Conservation (phyloP, 345 rosid genomes). For the Jatropha curcas region DNA sequence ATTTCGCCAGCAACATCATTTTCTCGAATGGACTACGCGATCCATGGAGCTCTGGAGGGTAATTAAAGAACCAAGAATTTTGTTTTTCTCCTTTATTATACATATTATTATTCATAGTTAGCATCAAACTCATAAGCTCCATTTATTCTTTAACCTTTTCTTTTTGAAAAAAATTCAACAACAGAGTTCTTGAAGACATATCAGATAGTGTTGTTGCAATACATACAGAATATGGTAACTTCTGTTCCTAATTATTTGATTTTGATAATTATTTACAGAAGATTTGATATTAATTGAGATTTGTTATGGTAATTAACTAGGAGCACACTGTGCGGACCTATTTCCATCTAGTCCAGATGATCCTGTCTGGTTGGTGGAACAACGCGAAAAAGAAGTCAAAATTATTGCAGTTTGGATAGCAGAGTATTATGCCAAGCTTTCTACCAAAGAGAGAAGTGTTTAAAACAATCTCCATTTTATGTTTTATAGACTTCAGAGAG, state of each 20-base stretch:
- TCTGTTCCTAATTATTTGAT: not conserved
- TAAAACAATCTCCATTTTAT: not conserved
- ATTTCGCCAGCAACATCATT: slow-evolving; percentile 55
- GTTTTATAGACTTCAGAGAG: too few relatives aligned
- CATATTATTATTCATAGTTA: too few relatives aligned
- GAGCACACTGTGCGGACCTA: slow-evolving; percentile 49
- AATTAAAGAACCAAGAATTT: not conserved
- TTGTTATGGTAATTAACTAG: slow-evolving; percentile 19
- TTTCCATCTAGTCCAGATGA: slow-evolving; percentile 15
- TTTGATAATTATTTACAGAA: not conserved
- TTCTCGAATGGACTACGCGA: slow-evolving; percentile 51
- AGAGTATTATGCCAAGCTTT: slow-evolving; percentile 25
- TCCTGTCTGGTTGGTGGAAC: slow-evolving; percentile 44
- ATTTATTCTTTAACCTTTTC: not conserved
- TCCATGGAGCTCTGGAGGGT: slow-evolving; percentile 54
- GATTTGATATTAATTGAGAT: not conserved
- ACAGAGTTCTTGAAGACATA: slow-evolving; percentile 46
- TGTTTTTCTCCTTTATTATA: too few relatives aligned
- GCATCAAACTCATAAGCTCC: not conserved
- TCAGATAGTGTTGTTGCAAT: slow-evolving; percentile 44
- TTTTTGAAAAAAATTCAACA: not conserved
- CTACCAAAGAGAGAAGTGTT: not conserved
- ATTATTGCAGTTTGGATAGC: slow-evolving; percentile 44
- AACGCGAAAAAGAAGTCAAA: slow-evolving; percentile 33
- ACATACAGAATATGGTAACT: slow-evolving; percentile 31